phyloP scores from a whole-genome alignment of 306 rosid genomes.

The Rosa persica region DNA sequence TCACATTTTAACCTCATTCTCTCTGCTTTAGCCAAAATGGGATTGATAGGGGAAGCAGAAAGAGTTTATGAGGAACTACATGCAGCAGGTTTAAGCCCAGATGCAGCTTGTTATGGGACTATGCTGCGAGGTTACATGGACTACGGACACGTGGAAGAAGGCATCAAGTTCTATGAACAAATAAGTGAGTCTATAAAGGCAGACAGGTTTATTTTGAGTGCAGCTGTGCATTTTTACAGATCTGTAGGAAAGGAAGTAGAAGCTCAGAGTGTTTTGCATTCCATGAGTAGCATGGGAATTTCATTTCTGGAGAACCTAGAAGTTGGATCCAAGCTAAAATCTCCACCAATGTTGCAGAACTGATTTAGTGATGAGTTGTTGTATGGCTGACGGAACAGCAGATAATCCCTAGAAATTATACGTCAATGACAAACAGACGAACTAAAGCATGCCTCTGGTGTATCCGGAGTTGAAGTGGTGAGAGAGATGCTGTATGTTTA shows the following conservation, averaged over 20 bases:
- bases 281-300: constrained; percentile 49
- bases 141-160: constrained; percentile 56
- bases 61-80: constrained; percentile 53
- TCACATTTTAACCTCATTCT: constrained; percentile 66
- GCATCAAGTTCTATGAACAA: constrained; percentile 61
- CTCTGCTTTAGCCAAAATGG: constrained; percentile 58
- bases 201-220: constrained; percentile 75
- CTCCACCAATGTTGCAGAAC: constrained; percentile 9
- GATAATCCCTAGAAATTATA: background rate
- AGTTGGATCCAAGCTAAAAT: constrained; percentile 51
- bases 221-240: constrained; percentile 70
- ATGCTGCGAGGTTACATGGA: constrained; percentile 80
- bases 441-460: background rate
- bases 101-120: constrained; percentile 52
- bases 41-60: constrained; percentile 65
- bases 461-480: background rate
- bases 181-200: constrained; percentile 38
- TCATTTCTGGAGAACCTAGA: constrained; percentile 58
- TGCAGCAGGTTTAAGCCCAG: constrained; percentile 62
- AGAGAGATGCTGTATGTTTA: background rate
- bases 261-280: constrained; percentile 54
- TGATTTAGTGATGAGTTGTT: background rate
- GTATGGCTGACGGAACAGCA: background rate
- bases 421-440: background rate
- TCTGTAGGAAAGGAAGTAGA: constrained; percentile 48